Conservation (phyloP, 2,329 filamentous ascomycete genomes). For the Anisogramma anomala region DNA sequence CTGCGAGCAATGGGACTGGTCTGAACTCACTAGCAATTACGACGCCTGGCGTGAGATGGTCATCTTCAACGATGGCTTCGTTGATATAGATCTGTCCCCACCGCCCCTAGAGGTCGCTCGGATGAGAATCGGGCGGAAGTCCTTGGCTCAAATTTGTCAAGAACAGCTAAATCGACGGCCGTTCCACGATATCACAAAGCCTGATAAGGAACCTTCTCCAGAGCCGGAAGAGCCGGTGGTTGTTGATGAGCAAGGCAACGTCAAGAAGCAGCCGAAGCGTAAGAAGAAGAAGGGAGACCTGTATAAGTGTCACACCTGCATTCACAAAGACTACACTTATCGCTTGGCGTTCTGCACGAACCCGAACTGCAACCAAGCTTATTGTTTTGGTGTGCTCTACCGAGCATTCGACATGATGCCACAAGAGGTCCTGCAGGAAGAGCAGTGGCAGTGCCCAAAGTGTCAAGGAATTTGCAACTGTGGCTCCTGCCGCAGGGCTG, state of each 20-base stretch:
- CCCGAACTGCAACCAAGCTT: slow-evolving; percentile 57
- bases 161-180: slow-evolving; percentile 71
- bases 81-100: slow-evolving; percentile 55
- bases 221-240: slow-evolving; percentile 43
- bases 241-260: slow-evolving; percentile 50
- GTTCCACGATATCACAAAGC: slow-evolving; percentile 69
- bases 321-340: slow-evolving; percentile 68
- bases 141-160: slow-evolving; percentile 86
- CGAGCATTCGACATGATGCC: slow-evolving; percentile 86
- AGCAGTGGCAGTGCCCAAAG: slow-evolving; percentile 79
- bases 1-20: slow-evolving; percentile 90
- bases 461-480: slow-evolving; percentile 84
- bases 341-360: slow-evolving; percentile 71
- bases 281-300: slow-evolving; percentile 44
- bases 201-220: slow-evolving; percentile 35
- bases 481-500: slow-evolving; percentile 56
- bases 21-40: slow-evolving; percentile 63
- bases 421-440: slow-evolving; percentile 65
- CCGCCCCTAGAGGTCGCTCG: slow-evolving; percentile 60
- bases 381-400: slow-evolving; percentile 90
- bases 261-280: slow-evolving; percentile 48
- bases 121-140: slow-evolving; percentile 57
- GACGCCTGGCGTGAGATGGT: slow-evolving; percentile 74
- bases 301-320: slow-evolving; percentile 70
- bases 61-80: slow-evolving; percentile 57